phyloP scores from a whole-genome alignment of 2,329 filamentous ascomycete species.

The Emergomyces africanus region DNA sequence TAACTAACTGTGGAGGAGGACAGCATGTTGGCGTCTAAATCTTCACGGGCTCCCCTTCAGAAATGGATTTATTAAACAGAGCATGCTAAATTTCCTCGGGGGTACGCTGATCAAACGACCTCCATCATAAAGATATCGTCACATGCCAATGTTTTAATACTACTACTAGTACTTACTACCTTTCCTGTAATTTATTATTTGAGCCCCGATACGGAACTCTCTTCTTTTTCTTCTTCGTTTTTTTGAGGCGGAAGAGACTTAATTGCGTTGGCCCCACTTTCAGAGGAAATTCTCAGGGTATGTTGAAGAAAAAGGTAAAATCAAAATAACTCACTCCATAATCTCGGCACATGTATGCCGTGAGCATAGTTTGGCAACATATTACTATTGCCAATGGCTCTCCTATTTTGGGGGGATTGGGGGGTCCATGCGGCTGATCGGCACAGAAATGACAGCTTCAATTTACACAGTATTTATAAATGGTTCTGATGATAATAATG shows the following conservation, averaged over 20 bases:
- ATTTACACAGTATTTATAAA: neutral
- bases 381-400: no score
- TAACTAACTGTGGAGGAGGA: no score
- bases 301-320: neutral
- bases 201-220: neutral
- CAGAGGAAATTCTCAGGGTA: neutral
- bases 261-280: neutral
- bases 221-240: neutral
- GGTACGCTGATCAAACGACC: neutral
- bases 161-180: no score
- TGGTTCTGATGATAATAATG: neutral
- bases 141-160: neutral
- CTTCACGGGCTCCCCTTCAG: no score
- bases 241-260: neutral
- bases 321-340: neutral
- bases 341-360: neutral
- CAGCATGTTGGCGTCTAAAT: neutral
- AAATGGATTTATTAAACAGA: no score
- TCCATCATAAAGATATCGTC: neutral
- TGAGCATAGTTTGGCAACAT: neutral
- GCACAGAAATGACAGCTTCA: neutral
- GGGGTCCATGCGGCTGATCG: neutral
- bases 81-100: no score
- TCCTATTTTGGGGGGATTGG: neutral
- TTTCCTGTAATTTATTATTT: neutral